phyloP scores from a whole-genome alignment of 1,139 yeast species.

The Suhomyces maxii region DNA sequence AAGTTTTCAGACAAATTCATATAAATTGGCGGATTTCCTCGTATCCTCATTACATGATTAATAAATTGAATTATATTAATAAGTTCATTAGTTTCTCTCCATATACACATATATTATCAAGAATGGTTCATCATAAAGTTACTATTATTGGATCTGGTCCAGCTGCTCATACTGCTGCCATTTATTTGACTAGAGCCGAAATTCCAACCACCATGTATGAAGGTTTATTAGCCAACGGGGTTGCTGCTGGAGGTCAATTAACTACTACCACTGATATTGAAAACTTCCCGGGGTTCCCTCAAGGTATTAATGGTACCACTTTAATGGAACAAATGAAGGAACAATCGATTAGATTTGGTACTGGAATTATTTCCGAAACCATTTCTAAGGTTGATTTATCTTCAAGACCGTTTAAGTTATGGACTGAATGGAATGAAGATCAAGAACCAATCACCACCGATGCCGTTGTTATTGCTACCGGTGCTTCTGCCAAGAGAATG shows the following conservation, averaged over 20 bases:
- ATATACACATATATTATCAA: conserved; percentile 15
- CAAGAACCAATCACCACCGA: conserved; percentile 88
- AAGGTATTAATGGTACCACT: conserved; percentile 83
- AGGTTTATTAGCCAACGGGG: conserved; percentile 96
- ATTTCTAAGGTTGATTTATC: conserved; percentile 87
- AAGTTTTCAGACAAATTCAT: background rate
- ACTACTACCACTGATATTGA: conserved; percentile 97
- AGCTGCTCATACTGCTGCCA: conserved; percentile 99
- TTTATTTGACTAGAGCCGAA: conserved; percentile 94
- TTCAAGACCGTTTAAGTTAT: conserved; percentile 86
- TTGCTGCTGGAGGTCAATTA: conserved; percentile 98
- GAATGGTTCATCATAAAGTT: conserved; percentile 84
- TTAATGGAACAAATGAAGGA: conserved; percentile 93
- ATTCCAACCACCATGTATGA: conserved; percentile 90
- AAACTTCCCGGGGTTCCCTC: conserved; percentile 98
- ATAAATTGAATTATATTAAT: no score
- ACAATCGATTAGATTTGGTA: conserved; percentile 85
- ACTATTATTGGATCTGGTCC: conserved; percentile 98
- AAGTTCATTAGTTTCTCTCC: background rate
- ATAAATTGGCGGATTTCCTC: conserved; percentile 1
- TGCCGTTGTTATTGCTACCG: conserved; percentile 90
- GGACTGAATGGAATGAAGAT: conserved; percentile 95
- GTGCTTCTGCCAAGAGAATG: conserved; percentile 96
- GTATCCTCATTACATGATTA: background rate
- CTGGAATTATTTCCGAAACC: conserved; percentile 92